These are phyloP conservation scores for Pyricularia grisea DNA, from an alignment of 2,329 filamentous ascomycete genomes.

Conservation along the genomic window DNA sequence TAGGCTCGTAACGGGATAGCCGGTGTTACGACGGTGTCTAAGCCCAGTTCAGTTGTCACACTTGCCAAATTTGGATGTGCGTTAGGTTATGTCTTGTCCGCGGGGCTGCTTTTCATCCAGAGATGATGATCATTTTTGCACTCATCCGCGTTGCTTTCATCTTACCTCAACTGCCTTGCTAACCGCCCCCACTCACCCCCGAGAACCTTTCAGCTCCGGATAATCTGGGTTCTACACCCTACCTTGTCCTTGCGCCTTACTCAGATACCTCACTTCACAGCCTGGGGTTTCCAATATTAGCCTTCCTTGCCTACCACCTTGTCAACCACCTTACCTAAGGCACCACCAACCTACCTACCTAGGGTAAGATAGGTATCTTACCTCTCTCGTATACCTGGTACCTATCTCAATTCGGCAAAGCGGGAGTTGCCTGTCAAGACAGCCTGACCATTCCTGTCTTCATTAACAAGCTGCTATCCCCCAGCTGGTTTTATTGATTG, in stretches of 20 bases:
- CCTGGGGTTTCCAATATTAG: neutral
- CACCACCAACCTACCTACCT: no score
- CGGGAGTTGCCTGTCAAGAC: neutral
- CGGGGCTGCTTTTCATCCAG: neutral
- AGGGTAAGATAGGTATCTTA: neutral
- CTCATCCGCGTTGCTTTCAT: neutral
- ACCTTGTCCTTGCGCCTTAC: neutral
- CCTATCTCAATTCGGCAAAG: neutral
- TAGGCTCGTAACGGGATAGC: neutral
- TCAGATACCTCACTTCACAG: neutral
- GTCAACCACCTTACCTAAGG: no score
- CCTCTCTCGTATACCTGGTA: neutral
- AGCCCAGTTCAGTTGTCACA: neutral
- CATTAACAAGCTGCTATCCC: neutral
- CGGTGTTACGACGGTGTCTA: neutral
- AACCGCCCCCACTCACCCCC: neutral
- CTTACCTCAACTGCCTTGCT: neutral
- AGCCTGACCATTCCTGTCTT: neutral
- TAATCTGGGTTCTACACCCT: neutral
- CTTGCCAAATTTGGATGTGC: neutral
- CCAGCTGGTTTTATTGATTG: neutral
- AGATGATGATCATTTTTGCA: neutral
- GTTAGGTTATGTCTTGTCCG: neutral
- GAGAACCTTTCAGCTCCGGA: neutral
- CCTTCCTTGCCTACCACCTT: neutral